A percentile compares a stretch with the other conserved stretches of the same genome.
Conservation (phyloP, 805 yeast species). For the Saturnispora silvae region DNA sequence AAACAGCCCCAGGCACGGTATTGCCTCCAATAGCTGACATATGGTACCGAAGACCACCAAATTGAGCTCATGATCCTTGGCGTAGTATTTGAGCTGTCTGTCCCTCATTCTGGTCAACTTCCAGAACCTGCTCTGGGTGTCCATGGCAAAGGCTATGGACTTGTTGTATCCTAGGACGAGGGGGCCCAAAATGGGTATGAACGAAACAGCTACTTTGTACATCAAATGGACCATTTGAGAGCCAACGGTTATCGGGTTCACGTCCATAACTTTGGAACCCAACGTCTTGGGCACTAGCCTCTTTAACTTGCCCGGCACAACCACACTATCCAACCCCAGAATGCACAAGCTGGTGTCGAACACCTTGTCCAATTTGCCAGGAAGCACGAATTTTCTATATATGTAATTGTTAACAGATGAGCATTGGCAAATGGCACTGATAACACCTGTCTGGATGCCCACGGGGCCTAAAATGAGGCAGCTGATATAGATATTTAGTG, state of each 20-base stretch:
- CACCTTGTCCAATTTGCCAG: constrained; percentile 17
- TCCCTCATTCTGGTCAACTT: constrained; percentile 18
- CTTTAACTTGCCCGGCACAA: constrained; percentile 26
- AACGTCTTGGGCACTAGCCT: constrained; percentile 21
- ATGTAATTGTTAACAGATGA: constrained; percentile 17
- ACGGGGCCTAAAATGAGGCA: constrained; percentile 20
- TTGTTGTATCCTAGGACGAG: constrained; percentile 13
- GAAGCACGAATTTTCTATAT: constrained; percentile 18
- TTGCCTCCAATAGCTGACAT: constrained; percentile 39
- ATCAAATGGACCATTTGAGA: not conserved
- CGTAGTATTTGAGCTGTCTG: constrained; percentile 19
- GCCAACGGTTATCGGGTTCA: constrained; percentile 8
- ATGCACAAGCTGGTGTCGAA: constrained; percentile 22
- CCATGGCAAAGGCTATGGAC: constrained; percentile 14
- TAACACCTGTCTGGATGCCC: constrained; percentile 18
- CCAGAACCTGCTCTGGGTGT: constrained; percentile 17
- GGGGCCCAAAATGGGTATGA: constrained; percentile 21
- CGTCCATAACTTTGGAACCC: constrained; percentile 15
- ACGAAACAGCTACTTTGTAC: constrained; percentile 14
- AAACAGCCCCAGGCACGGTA: constrained; percentile 34
- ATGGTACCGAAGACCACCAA: constrained; percentile 42
- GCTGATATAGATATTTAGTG: constrained; percentile 17
- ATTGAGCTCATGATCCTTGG: constrained; percentile 27
- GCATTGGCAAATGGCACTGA: constrained; percentile 21
- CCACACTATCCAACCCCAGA: constrained; percentile 20